Evolutionary conservation across 495 filamentous ascomycete genomes (phyloP), one percentile per base, ranked within the genome.

Genomic region (Lentithecium fluviatile): DNA sequence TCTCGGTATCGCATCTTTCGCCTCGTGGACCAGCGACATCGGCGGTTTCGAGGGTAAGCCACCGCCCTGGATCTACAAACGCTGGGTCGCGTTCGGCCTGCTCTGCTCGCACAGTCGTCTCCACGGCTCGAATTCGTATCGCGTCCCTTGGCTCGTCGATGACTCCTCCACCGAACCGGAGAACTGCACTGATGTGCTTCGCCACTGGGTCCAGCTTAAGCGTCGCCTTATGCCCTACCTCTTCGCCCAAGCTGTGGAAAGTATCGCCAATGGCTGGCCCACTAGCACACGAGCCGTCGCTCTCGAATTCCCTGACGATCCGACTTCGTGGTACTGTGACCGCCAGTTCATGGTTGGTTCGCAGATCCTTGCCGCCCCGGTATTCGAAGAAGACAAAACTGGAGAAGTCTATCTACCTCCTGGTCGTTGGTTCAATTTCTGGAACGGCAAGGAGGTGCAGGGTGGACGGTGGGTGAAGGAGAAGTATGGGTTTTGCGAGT

Each of bases 371-470:
- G 70, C 68, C 1, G 69, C 70, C n/a, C 70, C 70, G 3, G 60
- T 73, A 8, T 73, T 71, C 46, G 58, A 66, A 23, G 69, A 69
- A 23, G 65, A 50, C 24, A 69, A 69, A 15, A 65, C 56, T 5
- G 81, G 92, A 0, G 92, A 96, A 58, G 87, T 95, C 74, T 96
- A 91, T 70, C 80, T 86, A 11, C 71, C 96, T 38, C 82, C 90
- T 1, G 90, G 90, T 0, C 89, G 88, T 74, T 71, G 76, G 57
- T 88, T 64, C 88, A 95, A 75, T 70, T 96, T 61, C 88, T 96
- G 21, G 60, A 86, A 91, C 69, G 90, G 90, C 1, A 78, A 83
- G 50, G 75, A 82, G 70, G 78, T 88, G 6, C 13, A 57, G 12
- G 69, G 66, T 15, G 58, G 62, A 32, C 46, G 58, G 38, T 70